phyloP scores from a whole-genome alignment of 306 rosid species.

The Vigna hirtella region DNA sequence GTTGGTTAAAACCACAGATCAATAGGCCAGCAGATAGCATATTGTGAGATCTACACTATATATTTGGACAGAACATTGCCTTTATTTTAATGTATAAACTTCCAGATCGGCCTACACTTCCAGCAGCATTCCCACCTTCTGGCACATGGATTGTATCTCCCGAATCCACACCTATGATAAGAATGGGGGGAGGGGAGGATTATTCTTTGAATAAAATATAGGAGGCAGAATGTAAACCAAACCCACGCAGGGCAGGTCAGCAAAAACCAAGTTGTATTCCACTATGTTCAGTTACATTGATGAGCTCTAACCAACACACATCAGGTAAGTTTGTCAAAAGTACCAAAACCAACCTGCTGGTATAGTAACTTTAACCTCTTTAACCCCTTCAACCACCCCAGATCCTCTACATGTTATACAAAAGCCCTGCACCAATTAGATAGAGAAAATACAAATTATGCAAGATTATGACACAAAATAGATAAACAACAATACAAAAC shows the following conservation, averaged over 20 bases:
- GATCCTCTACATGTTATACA: constrained; percentile 83
- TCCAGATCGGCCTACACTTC: constrained; percentile 76
- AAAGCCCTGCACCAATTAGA: constrained; percentile 64
- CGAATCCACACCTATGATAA: constrained; percentile 75
- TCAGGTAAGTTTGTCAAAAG: constrained; percentile 34
- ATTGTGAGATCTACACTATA: constrained; percentile 29
- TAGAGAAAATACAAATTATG: constrained; percentile 33
- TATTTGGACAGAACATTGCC: constrained; percentile 47
- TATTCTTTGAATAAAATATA: constrained; percentile 9
- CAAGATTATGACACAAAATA: constrained; percentile 2
- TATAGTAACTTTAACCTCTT: constrained; percentile 80
- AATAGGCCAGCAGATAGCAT: constrained; percentile 32
- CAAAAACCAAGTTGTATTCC: constrained; percentile 19
- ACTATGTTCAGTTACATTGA: constrained; percentile 26
- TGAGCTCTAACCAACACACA: constrained; percentile 33
- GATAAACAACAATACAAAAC: constrained; percentile 32
- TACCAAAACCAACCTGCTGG: constrained; percentile 84
- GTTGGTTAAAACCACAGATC: constrained; percentile 16
- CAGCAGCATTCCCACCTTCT: constrained; percentile 85
- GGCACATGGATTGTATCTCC: constrained; percentile 97
- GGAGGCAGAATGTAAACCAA: constrained; percentile 17
- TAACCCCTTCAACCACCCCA: constrained; percentile 82
- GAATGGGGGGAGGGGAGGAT: neutral
- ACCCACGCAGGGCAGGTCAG: constrained; percentile 25
- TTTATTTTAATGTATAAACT: constrained; percentile 78